Evolutionary conservation across 140 eudicot species (phyloP).

Genomic region (Flaveria floridana): DNA sequence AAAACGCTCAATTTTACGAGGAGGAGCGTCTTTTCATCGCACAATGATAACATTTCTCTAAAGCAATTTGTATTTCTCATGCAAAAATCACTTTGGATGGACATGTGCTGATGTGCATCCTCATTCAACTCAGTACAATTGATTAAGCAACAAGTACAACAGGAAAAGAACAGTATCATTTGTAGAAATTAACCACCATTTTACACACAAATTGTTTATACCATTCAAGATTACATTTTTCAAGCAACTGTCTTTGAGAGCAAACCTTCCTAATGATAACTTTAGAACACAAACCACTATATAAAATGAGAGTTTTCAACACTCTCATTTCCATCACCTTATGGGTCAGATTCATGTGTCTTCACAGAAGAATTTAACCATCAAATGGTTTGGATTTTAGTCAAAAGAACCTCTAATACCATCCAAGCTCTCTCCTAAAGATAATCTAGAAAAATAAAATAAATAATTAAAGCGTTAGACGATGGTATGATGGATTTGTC

Average conservation of each 20-base stretch:
- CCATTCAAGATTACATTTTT: no score
- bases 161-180: not conserved
- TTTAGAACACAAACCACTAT: no score
- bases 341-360: no score
- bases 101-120: not conserved
- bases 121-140: not conserved
- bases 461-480: not conserved
- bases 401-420: slow-evolving; percentile 63
- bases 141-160: slow-evolving; percentile 10
- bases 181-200: not conserved
- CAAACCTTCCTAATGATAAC: no score
- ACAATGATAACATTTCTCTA: no score
- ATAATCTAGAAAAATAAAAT: slow-evolving; percentile 42
- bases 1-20: no score
- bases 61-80: no score
- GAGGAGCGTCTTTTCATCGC: no score
- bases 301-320: no score
- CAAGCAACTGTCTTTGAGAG: not conserved
- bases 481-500: not conserved
- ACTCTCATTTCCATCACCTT: no score
- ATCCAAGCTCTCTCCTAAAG: slow-evolving; percentile 80
- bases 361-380: not conserved
- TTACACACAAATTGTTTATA: no score
- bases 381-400: slow-evolving; percentile 14
- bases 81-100: no score